Base-by-base conservation (phyloP, 257 asterid species). In the Apocynum venetum region DNA sequence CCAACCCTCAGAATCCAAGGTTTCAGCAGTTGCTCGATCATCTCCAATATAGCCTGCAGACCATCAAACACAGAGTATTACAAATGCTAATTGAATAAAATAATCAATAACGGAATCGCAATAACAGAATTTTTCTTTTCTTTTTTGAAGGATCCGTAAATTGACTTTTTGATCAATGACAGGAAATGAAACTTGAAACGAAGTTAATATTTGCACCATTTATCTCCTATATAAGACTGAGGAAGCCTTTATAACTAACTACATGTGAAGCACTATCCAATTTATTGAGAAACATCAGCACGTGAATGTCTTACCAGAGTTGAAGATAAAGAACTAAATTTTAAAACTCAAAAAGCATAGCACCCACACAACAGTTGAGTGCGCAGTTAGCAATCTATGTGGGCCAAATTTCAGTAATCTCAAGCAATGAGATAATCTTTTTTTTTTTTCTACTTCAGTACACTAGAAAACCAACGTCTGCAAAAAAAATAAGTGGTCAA, bases 1-100 rank as follows among this genome's bases (percentile, higher is more conserved):
- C 99, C 99, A 95, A 73, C 99, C 99, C 77, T 95, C 92, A 15
- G 97, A 80, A 76, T 91, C 90, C 82, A 96, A 78, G 56, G 97
- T 91, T 76, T 88, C 88, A 77, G 93, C 88, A 53, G 99, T 95
- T 49, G 99, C 98, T 64, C 80, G 87, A n/a, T 83, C 87, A 79
- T 96, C 92, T 77, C 98, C 96, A 40, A 88, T 91, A 83, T 96
- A 96, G 56, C 98, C 97, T 94, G 89, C 53, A 55, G 7, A 55
- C n/a, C 56, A 51, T 25, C 31, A 25, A 25, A 25, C 31, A 25
- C 31, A 25, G 31, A 25, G 31, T 25, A 25, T 25, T 25, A 25
- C 31, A 25, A 25, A 25, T 25, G 31, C 31, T 25, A 25, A 25
- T 25, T 25, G 31, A 25, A 25, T 25, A 25, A 25, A 25, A 25